Evolutionary conservation across 169 alveolate species (phyloP), one percentile per base, ranked within the genome.

Genomic region (Plasmodium yoelii): DNA sequence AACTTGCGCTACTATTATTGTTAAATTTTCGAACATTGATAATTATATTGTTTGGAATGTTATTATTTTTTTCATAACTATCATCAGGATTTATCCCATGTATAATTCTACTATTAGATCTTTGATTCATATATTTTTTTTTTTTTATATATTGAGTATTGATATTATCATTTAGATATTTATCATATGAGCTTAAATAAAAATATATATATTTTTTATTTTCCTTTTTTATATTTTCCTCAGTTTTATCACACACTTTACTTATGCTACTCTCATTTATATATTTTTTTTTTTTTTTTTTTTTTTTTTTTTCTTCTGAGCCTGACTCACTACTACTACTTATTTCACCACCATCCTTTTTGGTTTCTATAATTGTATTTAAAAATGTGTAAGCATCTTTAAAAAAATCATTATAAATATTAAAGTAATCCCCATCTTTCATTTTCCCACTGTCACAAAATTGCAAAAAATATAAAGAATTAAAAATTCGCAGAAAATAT

Each of bases 301-400:
- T 34, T 34, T 34, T 34, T 3, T 47, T 34, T 24, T 63, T 53
- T 10, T 51, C 57, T 6, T 56, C 88, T 22, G 59, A 15, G 24
- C 77, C 65, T 0, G 60, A 22, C 15, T 53, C 75, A 22, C 69
- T 64, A 15, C 73, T 67, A 42, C 75, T 64, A 26, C 86, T 68
- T 1, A 26, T 56, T 3, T 86, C 87, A 24, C 44, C 18, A 9
- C 28, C n/a, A 49, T 72, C 64, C 46, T 42, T 70, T 53, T 86
- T 86, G 2, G 87, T 71, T 72, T 86, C 91, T 22, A 57, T 47
- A 28, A 47, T 55, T 42, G 87, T 61, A 53, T 86, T 86, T 44
- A 86, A 64, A 70, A 86, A 86, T 26, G 18, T 53, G 19, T 86
- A 69, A 6, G 91, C 91, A 70, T 86, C 91, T 70, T 86, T 70